Evolutionary conservation across 2,329 filamentous ascomycete genomes (phyloP).

Genomic region (Sclerotinia minor): DNA sequence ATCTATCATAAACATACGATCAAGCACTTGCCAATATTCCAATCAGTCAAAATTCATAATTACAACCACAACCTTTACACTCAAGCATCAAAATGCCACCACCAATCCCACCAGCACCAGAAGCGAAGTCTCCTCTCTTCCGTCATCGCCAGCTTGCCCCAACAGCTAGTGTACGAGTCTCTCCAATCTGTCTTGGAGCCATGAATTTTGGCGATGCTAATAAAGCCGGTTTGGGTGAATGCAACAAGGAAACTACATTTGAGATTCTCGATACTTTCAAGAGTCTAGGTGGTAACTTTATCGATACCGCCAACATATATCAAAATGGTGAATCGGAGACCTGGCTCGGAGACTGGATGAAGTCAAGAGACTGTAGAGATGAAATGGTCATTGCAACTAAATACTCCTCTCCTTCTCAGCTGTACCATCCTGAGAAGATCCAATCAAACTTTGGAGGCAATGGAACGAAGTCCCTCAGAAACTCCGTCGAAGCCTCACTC

Average conservation of each 20-base stretch:
- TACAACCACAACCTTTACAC: not conserved
- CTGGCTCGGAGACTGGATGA: slow-evolving; percentile 61
- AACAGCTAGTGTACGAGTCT: slow-evolving; percentile 63
- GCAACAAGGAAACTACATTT: slow-evolving; percentile 58
- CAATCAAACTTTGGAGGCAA: slow-evolving; percentile 4
- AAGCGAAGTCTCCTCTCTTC: slow-evolving; percentile 59
- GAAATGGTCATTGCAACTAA: slow-evolving; percentile 56
- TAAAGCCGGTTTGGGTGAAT: slow-evolving; percentile 50
- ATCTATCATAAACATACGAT: not conserved
- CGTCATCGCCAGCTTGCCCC: slow-evolving; percentile 67
- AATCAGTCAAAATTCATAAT: not conserved
- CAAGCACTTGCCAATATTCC: not conserved
- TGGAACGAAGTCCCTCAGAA: not conserved
- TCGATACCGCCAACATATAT: slow-evolving; percentile 61
- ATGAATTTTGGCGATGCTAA: slow-evolving; percentile 64
- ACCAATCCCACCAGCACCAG: slow-evolving; percentile 32
- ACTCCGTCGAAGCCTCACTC: slow-evolving; percentile 57
- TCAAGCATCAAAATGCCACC: not conserved
- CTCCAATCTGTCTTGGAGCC: slow-evolving; percentile 62
- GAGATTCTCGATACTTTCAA: slow-evolving; percentile 56
- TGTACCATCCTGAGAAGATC: not conserved
- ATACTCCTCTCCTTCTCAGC: slow-evolving; percentile 44
- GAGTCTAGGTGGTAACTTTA: slow-evolving; percentile 62
- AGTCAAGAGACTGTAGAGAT: slow-evolving; percentile 50
- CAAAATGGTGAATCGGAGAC: slow-evolving; percentile 57